Evolutionary conservation across 2,329 filamentous ascomycete genomes (phyloP).

Genomic region (Aspergillus fumigatus): DNA sequence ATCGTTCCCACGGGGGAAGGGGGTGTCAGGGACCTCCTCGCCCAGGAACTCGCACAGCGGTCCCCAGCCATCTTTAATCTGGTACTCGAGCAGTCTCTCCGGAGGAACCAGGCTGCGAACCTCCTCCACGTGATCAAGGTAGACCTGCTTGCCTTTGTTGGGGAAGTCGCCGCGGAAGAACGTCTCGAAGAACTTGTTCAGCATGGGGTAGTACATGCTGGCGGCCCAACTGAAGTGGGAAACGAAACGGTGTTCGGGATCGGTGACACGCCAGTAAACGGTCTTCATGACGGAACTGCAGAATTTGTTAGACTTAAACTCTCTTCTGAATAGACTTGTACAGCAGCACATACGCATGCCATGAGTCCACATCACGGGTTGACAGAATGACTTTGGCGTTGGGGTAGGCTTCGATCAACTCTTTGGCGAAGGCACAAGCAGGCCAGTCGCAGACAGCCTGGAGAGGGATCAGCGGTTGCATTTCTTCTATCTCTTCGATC

Average conservation of each 20-base stretch:
- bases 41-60: conserved; percentile 54
- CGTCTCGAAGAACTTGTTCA: conserved; percentile 63
- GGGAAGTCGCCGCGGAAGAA: conserved; percentile 67
- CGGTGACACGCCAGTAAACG: conserved; percentile 62
- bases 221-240: conserved; percentile 61
- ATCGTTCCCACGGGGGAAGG: conserved; percentile 51
- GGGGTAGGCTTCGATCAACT: conserved; percentile 67
- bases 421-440: conserved; percentile 62
- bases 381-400: conserved; percentile 68
- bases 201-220: conserved; percentile 65
- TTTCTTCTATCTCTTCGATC: not conserved
- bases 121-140: conserved; percentile 52
- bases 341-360: conserved; percentile 45
- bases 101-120: conserved; percentile 46
- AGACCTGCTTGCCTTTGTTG: conserved; percentile 60
- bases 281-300: conserved; percentile 59
- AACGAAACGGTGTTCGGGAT: conserved; percentile 55
- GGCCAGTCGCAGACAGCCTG: conserved; percentile 66
- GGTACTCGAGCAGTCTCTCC: conserved; percentile 51
- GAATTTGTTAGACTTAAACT: not conserved
- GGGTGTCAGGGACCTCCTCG: conserved; percentile 46
- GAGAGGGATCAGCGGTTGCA: not conserved
- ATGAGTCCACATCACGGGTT: conserved; percentile 62
- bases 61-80: conserved; percentile 51
- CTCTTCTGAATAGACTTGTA: not conserved